These are phyloP conservation scores for Scheffersomyces amazonensis DNA, from an alignment of 805 yeast species.

Conservation along the genomic window DNA sequence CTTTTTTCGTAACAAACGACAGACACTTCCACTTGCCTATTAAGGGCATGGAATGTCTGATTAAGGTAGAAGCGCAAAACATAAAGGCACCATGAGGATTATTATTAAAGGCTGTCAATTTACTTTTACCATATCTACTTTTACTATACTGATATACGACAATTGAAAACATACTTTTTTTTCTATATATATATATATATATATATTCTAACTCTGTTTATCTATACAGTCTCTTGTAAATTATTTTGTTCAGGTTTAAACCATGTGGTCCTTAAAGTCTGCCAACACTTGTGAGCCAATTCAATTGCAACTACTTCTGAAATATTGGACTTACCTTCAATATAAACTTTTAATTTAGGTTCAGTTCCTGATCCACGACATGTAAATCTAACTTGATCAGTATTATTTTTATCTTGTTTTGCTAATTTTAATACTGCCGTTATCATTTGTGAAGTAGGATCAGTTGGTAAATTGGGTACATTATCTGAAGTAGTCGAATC, in stretches of 20 bases:
- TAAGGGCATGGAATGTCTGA: no score
- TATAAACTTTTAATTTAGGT: slow-evolving; percentile 88
- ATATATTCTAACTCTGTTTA: no score
- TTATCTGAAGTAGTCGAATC: slow-evolving; percentile 65
- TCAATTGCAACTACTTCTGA: slow-evolving; percentile 44
- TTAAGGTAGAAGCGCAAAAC: no score
- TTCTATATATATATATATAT: no score
- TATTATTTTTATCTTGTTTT: no score
- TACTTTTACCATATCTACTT: no score
- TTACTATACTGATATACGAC: no score
- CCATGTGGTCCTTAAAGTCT: slow-evolving; percentile 56
- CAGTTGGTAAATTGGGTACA: slow-evolving; percentile 66
- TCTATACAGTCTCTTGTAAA: slow-evolving; percentile 28
- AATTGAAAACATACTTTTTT: no score
- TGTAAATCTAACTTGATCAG: slow-evolving; percentile 60
- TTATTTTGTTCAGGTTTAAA: slow-evolving; percentile 54
- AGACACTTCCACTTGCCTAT: no score
- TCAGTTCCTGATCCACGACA: slow-evolving; percentile 96
- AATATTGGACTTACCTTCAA: slow-evolving; percentile 61
- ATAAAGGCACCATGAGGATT: no score
- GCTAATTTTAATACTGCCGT: slow-evolving; percentile 49
- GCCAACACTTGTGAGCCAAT: slow-evolving; percentile 70
- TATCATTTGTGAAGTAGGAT: slow-evolving; percentile 80
- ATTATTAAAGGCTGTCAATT: no score
- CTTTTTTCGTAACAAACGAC: no score